Evolutionary conservation across 805 yeast species (phyloP), one percentile per base, ranked within the genome.

Genomic region (Kuraishia ogatae): DNA sequence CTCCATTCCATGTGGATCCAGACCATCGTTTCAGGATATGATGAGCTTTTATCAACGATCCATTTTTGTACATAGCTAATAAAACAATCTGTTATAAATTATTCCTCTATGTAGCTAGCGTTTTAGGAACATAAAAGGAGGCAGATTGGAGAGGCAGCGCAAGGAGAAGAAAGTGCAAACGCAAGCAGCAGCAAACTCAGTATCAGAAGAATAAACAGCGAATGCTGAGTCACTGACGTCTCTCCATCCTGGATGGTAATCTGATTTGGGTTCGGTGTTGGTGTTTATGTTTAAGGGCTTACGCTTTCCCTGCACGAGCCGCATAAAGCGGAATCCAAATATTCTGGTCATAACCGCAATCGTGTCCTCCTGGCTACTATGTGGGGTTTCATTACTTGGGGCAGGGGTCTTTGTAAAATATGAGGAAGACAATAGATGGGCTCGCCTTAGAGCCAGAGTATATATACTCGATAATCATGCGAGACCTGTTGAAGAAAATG

Each of bases 1-100:
- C 97, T 50, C 99, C 99, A 56, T 77, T 93, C 75, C 97, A 92
- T 66, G 85, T 80, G 53, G 81, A 78, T 55, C 77, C 80, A 59
- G 67, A 70, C 46, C 73, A 66, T 57, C 76, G 85, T 65, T 75
- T 73, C 67, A 76, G 72, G 63, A 69, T 79, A 47, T 79, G 67
- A 65, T 10, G 43, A 35, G 13, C 43, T 15, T 35, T 15, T 15
- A 35, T 35, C n/a, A 35, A 35, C 13, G 43, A 35, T 35, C n/a
- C 43, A 35, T 35, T 8, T 35, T 13, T 35, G 43, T 35, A 35
- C 43, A 35, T 35, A 35, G 43, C 43, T 17, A 35, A 35, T 35
- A 35, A 35, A 35, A 7, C 13, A 5, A 35, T 17, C 43, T 35
- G 43, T 35, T 35, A 13, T 35, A 35, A 7, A 11, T 35, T 35